A percentile compares a stretch with the other conserved stretches of the same genome.
Evolutionary conservation across 1,284 basidiomycete genomes (phyloP).

Genomic region (Earliella scabrosa): DNA sequence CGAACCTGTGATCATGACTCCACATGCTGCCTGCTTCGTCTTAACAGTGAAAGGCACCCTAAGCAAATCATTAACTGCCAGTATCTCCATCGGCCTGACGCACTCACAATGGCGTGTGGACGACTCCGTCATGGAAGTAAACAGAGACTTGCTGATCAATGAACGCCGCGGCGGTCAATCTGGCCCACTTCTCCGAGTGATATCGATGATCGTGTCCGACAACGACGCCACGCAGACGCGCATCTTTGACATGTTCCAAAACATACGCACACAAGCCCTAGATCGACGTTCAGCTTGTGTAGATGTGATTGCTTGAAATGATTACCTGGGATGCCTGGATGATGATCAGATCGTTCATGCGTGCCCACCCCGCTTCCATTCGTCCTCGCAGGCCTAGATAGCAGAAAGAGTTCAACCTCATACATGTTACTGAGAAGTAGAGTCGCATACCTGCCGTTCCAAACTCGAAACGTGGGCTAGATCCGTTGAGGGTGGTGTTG

Average conservation of each 20-base stretch:
- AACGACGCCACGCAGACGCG: constrained; percentile 68
- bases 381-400: constrained; percentile 80
- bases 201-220: constrained; percentile 84
- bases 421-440: not conserved
- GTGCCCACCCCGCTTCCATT: constrained; percentile 86
- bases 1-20: constrained; percentile 86
- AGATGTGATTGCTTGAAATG: constrained; percentile 4
- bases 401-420: not conserved
- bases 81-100: too few species aligned
- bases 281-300: too few species aligned
- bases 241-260: constrained; percentile 52
- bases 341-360: constrained; percentile 86
- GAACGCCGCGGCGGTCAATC: constrained; percentile 74
- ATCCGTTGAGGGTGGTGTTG: too few species aligned
- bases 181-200: constrained; percentile 78
- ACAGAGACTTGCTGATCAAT: constrained; percentile 65
- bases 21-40: constrained; percentile 69
- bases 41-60: constrained; percentile 83
- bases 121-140: constrained; percentile 70
- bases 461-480: constrained; percentile 76
- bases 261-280: constrained; percentile 82
- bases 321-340: constrained; percentile 84
- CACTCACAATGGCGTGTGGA: constrained; percentile 80
- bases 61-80: not conserved
- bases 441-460: constrained; percentile 74